Percentiles rank a stretch among this genome's conserved stretches.
Evolutionary conservation across 108 stramenopile species (phyloP).

Genomic region (Poteriospumella lacustris): DNA sequence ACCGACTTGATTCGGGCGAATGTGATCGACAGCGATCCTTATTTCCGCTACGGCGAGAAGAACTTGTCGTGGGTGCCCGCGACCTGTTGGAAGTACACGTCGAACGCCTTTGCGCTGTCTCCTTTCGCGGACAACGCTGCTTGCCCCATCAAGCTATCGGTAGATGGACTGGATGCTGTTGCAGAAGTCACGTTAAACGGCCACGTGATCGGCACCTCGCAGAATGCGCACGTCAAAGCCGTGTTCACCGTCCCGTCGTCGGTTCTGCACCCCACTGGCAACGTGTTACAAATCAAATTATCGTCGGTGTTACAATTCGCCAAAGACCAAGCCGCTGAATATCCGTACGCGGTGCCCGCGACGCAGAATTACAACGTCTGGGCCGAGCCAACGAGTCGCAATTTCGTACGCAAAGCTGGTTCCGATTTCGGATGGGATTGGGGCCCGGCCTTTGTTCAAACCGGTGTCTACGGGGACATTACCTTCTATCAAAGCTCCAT

Average conservation of each 20-base stretch:
- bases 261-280: neutral
- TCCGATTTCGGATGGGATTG: constrained; percentile 43
- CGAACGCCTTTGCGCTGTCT: constrained; percentile 10
- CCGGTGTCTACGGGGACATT: constrained; percentile 22
- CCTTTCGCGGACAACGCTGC: neutral
- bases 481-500: neutral
- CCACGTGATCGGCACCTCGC: constrained; percentile 4
- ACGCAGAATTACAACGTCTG: constrained; percentile 28
- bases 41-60: constrained; percentile 33
- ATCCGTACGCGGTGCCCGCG: constrained; percentile 22
- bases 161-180: neutral
- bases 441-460: constrained; percentile 35
- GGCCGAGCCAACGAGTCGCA: constrained; percentile 29
- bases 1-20: neutral
- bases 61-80: constrained; percentile 29
- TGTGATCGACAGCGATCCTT: constrained; percentile 24
- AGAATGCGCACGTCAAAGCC: neutral
- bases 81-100: constrained; percentile 21
- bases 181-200: constrained; percentile 11
- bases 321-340: neutral
- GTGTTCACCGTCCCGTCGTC: neutral
- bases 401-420: constrained; percentile 35
- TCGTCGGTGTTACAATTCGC: constrained; percentile 1
- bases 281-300: neutral
- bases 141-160: neutral